Percentiles rank a stretch among this genome's conserved stretches.
Conservation (phyloP, 345 rosid genomes). For the Ceriops tagal region DNA sequence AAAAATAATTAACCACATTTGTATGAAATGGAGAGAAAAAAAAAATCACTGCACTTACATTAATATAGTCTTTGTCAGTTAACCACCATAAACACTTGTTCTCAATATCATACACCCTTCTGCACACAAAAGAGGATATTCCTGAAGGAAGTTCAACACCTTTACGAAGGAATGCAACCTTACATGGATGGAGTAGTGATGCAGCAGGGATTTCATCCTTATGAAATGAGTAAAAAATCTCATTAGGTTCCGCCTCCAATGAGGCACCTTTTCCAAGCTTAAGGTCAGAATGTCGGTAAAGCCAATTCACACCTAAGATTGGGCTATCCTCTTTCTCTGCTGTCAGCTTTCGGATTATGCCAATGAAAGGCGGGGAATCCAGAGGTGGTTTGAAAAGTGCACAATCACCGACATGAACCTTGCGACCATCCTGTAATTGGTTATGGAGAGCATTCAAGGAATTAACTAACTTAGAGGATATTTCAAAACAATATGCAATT, state of each 20-base stretch:
- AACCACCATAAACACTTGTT: conserved; percentile 88
- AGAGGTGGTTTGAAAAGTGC: conserved; percentile 82
- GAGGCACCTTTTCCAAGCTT: conserved; percentile 82
- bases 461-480: no score
- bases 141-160: conserved; percentile 76
- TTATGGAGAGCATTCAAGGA: no score
- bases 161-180: conserved; percentile 86
- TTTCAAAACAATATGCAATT: no score
- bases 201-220: conserved; percentile 88
- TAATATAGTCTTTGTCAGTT: conserved; percentile 78
- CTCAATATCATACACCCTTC: conserved; percentile 74
- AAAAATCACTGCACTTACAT: conserved; percentile 46
- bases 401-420: conserved; percentile 80
- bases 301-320: conserved; percentile 76
- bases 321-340: conserved; percentile 47
- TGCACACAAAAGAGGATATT: conserved; percentile 71
- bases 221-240: conserved; percentile 89
- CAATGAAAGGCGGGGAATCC: conserved; percentile 91
- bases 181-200: conserved; percentile 89
- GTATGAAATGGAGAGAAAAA: neutral
- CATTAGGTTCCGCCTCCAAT: conserved; percentile 87
- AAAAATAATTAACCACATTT: neutral
- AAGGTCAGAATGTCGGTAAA: conserved; percentile 75
- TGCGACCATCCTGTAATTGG: conserved; percentile 66
- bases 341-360: conserved; percentile 57